Conservation (phyloP, 306 rosid genomes). For the Castanea crenata region DNA sequence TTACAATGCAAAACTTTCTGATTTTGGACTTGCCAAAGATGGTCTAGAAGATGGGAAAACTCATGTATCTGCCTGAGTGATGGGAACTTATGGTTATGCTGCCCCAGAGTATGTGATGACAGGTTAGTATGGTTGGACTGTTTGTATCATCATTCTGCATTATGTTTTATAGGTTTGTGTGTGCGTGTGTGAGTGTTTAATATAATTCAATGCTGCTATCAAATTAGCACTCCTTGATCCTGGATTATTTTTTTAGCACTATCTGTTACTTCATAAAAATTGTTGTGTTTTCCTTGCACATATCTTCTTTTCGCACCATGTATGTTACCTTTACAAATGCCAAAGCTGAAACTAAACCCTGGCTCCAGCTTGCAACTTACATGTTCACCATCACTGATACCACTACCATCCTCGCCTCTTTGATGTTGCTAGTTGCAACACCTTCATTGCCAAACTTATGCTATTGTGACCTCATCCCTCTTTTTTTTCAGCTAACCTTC, state of each 20-base stretch:
- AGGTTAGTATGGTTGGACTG: constrained; percentile 40
- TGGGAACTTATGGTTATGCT: constrained; percentile 67
- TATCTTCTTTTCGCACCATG: neutral
- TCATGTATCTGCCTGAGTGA: constrained; percentile 56
- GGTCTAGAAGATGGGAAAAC: constrained; percentile 58
- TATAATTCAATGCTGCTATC: neutral
- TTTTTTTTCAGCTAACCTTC: neutral
- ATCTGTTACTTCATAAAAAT: neutral
- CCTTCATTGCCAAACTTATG: too few relatives aligned
- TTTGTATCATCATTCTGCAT: neutral
- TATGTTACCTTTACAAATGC: too few relatives aligned
- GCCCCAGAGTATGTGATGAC: constrained; percentile 69
- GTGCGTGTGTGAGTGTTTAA: neutral
- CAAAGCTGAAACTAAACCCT: too few relatives aligned
- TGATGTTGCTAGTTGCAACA: too few relatives aligned
- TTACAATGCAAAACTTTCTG: constrained; percentile 63
- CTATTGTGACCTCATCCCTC: too few relatives aligned
- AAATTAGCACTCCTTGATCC: neutral
- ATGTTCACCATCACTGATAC: too few relatives aligned
- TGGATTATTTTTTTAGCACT: neutral
- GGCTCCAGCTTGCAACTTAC: too few relatives aligned
- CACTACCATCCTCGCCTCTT: too few relatives aligned
- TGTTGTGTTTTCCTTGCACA: neutral
- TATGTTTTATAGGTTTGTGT: neutral
- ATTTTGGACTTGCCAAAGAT: constrained; percentile 67